Base-by-base conservation (phyloP, 495 filamentous ascomycete genomes). In the Aspergillus saccharolyticus region DNA sequence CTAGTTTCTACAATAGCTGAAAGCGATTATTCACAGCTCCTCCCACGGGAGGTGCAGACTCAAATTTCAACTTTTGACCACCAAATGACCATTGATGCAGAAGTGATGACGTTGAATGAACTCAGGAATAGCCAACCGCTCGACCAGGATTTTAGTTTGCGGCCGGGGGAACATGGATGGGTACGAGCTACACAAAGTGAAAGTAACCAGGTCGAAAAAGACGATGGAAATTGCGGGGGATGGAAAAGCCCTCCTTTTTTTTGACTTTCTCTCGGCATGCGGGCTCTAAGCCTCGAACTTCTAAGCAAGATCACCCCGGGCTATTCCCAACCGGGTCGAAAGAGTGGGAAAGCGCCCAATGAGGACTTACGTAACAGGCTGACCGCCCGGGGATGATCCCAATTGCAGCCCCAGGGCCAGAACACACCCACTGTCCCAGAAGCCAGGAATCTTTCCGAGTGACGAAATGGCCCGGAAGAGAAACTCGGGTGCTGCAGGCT, bases 401-500 rank as follows among this genome's bases (percentile, higher is more conserved):
- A 8, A 6, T 39, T 39, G 10, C 33, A 39, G 33, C 4, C 7
- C 9, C 21, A 14, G 16, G 19, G 6, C 16, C 43, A 4, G 6
- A 45, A 3, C 6, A 45, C 19, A 57, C 50, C 22, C 50, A 56
- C 50, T 47, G 21, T 49, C 49, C 22, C 56, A 4, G 12, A 14
- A 14, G 20, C 43, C 51, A 20, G 53, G 49, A 59, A 55, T 43
- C 45, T 16, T 42, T 54, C 59, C 59, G 59, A 61, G 54, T 72
- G 70, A 70, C 66, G 67, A 69, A 56, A 65, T 55, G 28, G 48
- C 33, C 7, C 62, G 59, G 63, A 45, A 44, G 54, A 43, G 43
- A 56, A 47, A 39, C n/a, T 70, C 68, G 66, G 66, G 69, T 65
- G 65, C 63, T 46, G 54, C 54, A n/a, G n/a, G n/a, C n/a, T n/a